A percentile compares a stretch with the other conserved stretches of the same genome.
These are phyloP conservation scores for Aspergillus heteromorphus DNA, from an alignment of 495 filamentous ascomycete genomes.

Conservation along the genomic window DNA sequence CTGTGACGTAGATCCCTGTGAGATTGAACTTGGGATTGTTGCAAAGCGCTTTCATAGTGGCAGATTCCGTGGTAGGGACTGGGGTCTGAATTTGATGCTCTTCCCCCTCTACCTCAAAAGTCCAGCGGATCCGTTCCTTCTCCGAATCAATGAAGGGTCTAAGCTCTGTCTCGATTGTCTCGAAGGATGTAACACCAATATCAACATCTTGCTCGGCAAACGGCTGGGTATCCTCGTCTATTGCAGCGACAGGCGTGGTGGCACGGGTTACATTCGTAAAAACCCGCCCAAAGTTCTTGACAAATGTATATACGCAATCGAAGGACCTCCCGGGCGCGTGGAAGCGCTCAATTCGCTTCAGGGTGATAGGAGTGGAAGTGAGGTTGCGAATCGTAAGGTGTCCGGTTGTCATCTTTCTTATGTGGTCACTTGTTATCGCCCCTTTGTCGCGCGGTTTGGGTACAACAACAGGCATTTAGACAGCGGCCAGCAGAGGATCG, in stretches of 20 bases:
- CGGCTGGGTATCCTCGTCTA: slow-evolving; percentile 47
- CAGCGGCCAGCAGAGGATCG: background rate
- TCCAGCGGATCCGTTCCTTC: slow-evolving; percentile 55
- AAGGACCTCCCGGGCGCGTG: slow-evolving; percentile 44
- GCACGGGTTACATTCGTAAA: slow-evolving; percentile 40
- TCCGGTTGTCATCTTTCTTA: slow-evolving; percentile 38
- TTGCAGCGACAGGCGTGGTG: slow-evolving; percentile 31
- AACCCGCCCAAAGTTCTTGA: slow-evolving; percentile 47
- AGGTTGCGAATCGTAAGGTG: slow-evolving; percentile 81
- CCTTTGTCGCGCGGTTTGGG: background rate
- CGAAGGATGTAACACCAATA: slow-evolving; percentile 55
- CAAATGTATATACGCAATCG: slow-evolving; percentile 38
- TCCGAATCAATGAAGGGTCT: slow-evolving; percentile 37
- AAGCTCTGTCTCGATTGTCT: slow-evolving; percentile 50
- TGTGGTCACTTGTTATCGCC: background rate
- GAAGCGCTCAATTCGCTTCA: slow-evolving; percentile 74
- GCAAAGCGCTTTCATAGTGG: slow-evolving; percentile 48
- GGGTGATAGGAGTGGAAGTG: slow-evolving; percentile 62
- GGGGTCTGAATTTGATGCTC: slow-evolving; percentile 58
- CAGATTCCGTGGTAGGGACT: slow-evolving; percentile 48
- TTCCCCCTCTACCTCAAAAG: slow-evolving; percentile 57
- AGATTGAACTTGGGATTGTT: slow-evolving; percentile 57
- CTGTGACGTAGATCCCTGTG: slow-evolving; percentile 66
- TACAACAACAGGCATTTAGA: background rate
- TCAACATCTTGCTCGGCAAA: slow-evolving; percentile 52